Evolutionary conservation across 495 filamentous ascomycete species (phyloP), one percentile per base, ranked within the genome.

Genomic region (Podospora appendiculata): DNA sequence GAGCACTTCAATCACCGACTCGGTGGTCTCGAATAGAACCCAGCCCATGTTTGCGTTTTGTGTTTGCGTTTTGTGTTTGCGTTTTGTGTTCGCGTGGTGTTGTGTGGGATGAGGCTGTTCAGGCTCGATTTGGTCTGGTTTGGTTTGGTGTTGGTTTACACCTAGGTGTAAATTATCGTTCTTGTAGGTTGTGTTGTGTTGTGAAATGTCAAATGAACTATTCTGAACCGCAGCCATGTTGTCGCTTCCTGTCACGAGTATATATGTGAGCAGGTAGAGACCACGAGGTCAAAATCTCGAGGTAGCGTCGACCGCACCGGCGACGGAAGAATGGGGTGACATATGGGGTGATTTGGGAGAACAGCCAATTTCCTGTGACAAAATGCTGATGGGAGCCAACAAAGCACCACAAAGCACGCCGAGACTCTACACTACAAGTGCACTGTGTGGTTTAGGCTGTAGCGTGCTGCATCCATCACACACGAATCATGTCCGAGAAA

Each of bases 1-100:
- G 49, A 68, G 63, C 51, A 68, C 18, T 41, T 66, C 61, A 41
- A 68, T 58, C 32, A 64, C 52, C 8, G 61, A 58, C 38, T 66
- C 61, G 14, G 61, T 59, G 1, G 63, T 55, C 42, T 62, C 53
- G 35, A 68, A 66, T 35, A 58, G 52, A 38, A 59, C 45, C 41
- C 11, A 41, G 44, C 43, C 32, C 49, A 49, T 50, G 39, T 11
- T 39, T 45, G 16, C 5, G 25, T 48, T 5, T 55, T 54, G n/a
- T 32, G 25, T 49, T 18, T 47, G 34, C 11, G 34, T 32, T 51
- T n/a, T n/a, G n/a, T 50, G 39, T 11, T 39, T 45, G 16, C 5
- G 25, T n/a, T 13, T 45, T 38, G 43, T 39, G 9, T 25, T 40
- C 35, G 25, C 36, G 19, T 12, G 39, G 35, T 36, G 32, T 40